Percentiles rank a stretch among this genome's conserved stretches.
Evolutionary conservation across 129 eudicot genomes (phyloP).

Genomic region (Sambucus nigra): DNA sequence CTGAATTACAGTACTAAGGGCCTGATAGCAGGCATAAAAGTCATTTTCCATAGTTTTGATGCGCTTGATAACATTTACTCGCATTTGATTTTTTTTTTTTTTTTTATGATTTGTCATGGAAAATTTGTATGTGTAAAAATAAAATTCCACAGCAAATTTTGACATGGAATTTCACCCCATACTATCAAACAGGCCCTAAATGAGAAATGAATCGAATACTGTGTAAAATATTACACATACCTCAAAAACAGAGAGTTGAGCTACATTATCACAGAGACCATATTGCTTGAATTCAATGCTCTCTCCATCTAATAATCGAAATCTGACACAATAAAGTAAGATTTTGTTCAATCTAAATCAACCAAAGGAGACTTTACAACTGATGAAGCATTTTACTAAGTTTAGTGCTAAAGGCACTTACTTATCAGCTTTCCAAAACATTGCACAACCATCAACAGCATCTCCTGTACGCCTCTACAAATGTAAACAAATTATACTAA

Average conservation of each 20-base stretch:
- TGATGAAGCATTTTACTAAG: not conserved
- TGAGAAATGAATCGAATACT: not conserved
- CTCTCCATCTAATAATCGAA: conserved; percentile 28
- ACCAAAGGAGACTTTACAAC: conserved; percentile 2
- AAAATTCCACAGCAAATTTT: too few relatives aligned
- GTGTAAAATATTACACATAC: conserved; percentile 11
- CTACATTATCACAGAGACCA: conserved; percentile 37
- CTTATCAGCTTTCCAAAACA: conserved; percentile 37
- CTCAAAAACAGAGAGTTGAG: conserved; percentile 40
- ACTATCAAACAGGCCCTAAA: too few relatives aligned
- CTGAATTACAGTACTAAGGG: too few relatives aligned
- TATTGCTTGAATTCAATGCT: conserved; percentile 25
- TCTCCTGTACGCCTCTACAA: conserved; percentile 34
- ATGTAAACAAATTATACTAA: not conserved
- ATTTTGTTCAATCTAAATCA: not conserved
- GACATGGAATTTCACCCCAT: too few relatives aligned
- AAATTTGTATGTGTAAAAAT: too few relatives aligned
- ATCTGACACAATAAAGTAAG: conserved; percentile 10
- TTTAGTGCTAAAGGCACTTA: conserved; percentile 2
- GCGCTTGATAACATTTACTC: too few relatives aligned
- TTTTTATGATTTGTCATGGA: too few relatives aligned
- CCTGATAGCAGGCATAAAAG: too few relatives aligned
- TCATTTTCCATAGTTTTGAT: too few relatives aligned
- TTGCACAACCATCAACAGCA: conserved; percentile 39
- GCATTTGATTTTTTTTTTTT: too few relatives aligned